Percentiles rank a stretch among this genome's conserved stretches.
phyloP scores from a whole-genome alignment of 2,329 filamentous ascomycete species.

The Fusarium goolgardi region DNA sequence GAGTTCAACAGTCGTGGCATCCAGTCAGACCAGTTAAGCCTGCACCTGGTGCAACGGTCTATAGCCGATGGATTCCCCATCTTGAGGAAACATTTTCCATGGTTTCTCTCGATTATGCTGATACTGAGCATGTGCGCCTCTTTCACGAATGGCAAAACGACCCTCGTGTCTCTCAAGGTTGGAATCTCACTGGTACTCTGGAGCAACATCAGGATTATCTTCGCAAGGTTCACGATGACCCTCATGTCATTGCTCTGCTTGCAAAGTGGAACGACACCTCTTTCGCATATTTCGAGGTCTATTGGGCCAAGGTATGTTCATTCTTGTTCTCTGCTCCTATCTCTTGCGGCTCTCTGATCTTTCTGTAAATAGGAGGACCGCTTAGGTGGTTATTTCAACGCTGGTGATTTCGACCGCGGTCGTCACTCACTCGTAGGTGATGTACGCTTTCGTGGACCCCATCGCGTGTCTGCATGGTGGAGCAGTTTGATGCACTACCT shows the following conservation, averaged over 20 bases:
- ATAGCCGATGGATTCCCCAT: conserved; percentile 83
- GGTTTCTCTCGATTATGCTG: conserved; percentile 75
- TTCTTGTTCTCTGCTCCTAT: not conserved
- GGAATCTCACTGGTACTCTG: conserved; percentile 81
- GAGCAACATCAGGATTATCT: conserved; percentile 81
- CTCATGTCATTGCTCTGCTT: conserved; percentile 76
- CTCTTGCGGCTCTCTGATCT: conserved; percentile 4
- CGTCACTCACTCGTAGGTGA: conserved; percentile 70
- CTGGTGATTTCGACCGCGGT: conserved; percentile 68
- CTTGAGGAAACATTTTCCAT: conserved; percentile 82
- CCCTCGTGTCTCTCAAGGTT: conserved; percentile 80
- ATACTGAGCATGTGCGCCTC: conserved; percentile 72
- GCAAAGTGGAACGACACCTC: conserved; percentile 76
- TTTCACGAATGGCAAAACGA: conserved; percentile 89
- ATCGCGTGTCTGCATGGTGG: conserved; percentile 72
- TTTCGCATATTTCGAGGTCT: conserved; percentile 85
- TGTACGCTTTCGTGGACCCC: conserved; percentile 68
- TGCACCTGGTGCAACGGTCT: conserved; percentile 74
- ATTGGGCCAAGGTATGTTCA: conserved; percentile 72
- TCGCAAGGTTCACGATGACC: conserved; percentile 73
- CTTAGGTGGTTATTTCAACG: conserved; percentile 66
- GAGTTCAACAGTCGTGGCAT: conserved; percentile 70
- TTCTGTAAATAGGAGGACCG: conserved; percentile 60
- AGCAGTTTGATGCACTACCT: conserved; percentile 71
- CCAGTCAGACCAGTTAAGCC: conserved; percentile 79